Evolutionary conservation across 2,329 filamentous ascomycete species (phyloP).

Genomic region (Botrytis squamosa): DNA sequence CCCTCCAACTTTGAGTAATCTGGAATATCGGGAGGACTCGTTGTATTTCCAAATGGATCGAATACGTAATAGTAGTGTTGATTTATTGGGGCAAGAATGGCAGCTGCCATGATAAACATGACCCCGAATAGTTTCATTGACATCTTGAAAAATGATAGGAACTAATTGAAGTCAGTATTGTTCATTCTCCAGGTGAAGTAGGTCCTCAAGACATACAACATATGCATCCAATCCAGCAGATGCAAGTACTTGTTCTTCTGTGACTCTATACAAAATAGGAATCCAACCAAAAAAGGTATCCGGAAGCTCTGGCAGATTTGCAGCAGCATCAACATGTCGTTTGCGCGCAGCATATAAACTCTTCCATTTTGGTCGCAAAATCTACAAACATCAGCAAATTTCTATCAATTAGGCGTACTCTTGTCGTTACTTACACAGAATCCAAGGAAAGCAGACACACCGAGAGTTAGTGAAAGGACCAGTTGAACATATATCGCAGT

Average conservation of each 20-base stretch:
- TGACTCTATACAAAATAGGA: constrained; percentile 76
- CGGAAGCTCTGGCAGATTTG: constrained; percentile 72
- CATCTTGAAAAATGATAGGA: constrained; percentile 95
- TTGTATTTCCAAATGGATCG: constrained; percentile 24
- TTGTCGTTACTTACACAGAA: constrained; percentile 63
- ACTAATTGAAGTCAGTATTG: constrained; percentile 47
- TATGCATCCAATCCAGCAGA: constrained; percentile 93
- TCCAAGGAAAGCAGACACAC: constrained; percentile 66
- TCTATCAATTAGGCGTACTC: constrained; percentile 13
- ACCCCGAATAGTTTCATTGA: constrained; percentile 77
- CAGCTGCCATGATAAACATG: constrained; percentile 77
- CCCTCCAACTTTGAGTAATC: constrained; percentile 14
- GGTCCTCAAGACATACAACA: constrained; percentile 57
- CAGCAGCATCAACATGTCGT: constrained; percentile 60
- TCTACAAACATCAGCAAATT: constrained; percentile 48
- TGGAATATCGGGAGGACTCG: constrained; percentile 37
- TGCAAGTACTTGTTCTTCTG: constrained; percentile 83
- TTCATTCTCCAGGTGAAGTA: neutral
- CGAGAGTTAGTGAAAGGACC: constrained; percentile 68
- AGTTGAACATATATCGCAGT: constrained; percentile 57
- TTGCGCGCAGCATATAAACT: constrained; percentile 87
- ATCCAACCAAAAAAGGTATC: constrained; percentile 93
- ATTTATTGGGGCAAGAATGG: constrained; percentile 85
- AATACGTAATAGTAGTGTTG: constrained; percentile 53
- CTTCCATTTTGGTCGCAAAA: constrained; percentile 88